phyloP scores from a whole-genome alignment of 2,329 filamentous ascomycete species.

The Colletotrichum salicis region DNA sequence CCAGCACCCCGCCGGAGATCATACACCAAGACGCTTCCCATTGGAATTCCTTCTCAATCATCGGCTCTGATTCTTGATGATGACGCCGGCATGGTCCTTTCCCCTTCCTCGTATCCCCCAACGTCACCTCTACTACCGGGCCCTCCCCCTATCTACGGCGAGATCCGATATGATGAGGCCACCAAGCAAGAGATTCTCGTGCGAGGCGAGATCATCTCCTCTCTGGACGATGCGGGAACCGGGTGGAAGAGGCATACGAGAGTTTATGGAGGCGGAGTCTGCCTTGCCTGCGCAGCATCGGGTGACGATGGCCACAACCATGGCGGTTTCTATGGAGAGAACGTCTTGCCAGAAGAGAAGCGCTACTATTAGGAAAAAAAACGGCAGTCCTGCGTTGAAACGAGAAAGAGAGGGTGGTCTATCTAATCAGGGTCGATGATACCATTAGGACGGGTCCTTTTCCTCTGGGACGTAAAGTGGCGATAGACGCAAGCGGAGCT shows the following conservation, averaged over 20 bases:
- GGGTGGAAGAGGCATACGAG: constrained; percentile 69
- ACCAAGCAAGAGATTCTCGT: constrained; percentile 52
- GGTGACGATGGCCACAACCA: constrained; percentile 54
- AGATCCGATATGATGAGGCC: constrained; percentile 43
- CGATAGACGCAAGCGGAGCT: constrained; percentile 1
- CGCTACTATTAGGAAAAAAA: constrained; percentile 42
- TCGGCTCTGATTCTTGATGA: constrained; percentile 29
- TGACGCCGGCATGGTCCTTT: constrained; percentile 46
- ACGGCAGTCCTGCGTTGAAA: background rate
- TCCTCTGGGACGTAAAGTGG: constrained; percentile 2
- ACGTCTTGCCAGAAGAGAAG: constrained; percentile 63
- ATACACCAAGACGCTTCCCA: constrained; percentile 54
- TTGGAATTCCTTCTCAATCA: constrained; percentile 44
- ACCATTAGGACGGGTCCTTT: background rate
- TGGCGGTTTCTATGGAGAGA: constrained; percentile 65
- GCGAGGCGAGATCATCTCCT: constrained; percentile 62
- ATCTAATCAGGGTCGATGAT: constrained; percentile 7
- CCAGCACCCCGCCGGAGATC: constrained; percentile 53
- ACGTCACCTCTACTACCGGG: constrained; percentile 59
- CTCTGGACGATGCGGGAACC: constrained; percentile 58
- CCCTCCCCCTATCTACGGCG: constrained; percentile 50
- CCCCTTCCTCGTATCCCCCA: constrained; percentile 62
- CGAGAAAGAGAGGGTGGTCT: background rate
- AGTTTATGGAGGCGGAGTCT: constrained; percentile 68
- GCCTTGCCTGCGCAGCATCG: constrained; percentile 64